These are phyloP conservation scores for Mimosa bimucronata DNA, from an alignment of 306 rosid genomes.

Conservation along the genomic window DNA sequence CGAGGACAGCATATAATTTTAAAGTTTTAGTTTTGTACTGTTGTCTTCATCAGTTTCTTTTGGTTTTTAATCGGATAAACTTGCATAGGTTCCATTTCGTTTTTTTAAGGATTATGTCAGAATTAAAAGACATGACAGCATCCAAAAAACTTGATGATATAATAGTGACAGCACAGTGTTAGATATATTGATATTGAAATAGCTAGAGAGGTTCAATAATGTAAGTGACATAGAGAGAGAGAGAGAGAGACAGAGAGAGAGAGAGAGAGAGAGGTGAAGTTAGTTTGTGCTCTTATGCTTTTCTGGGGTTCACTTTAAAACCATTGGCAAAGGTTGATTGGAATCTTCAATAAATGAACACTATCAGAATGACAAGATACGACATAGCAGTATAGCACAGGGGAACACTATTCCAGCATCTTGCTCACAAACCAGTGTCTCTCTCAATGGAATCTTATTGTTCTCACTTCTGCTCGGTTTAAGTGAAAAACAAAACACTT, in stretches of 20 bases:
- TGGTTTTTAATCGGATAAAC: not conserved
- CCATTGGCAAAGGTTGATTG: slow-evolving; percentile 42
- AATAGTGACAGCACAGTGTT: not conserved
- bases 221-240: not conserved
- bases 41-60: slow-evolving; percentile 6
- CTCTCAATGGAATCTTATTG: slow-evolving; percentile 28
- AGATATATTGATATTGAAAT: slow-evolving; percentile 26
- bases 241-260: not conserved
- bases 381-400: slow-evolving; percentile 9
- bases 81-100: slow-evolving; percentile 9
- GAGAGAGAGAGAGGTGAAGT: slow-evolving; percentile 23
- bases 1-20: not conserved
- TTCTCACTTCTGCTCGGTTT: slow-evolving; percentile 16
- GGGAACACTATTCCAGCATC: slow-evolving; percentile 49
- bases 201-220: not conserved
- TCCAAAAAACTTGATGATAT: slow-evolving; percentile 20
- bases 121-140: slow-evolving; percentile 5
- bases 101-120: slow-evolving; percentile 2
- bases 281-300: slow-evolving; percentile 30
- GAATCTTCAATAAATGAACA: slow-evolving; percentile 37
- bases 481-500: slow-evolving; percentile 27
- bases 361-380: slow-evolving; percentile 32
- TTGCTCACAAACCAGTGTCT: slow-evolving; percentile 39
- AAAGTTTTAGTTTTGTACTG: not conserved
- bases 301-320: slow-evolving; percentile 40